Percentiles rank a stretch among this genome's conserved stretches.
These are phyloP conservation scores for Pyricularia sp. DNA, from an alignment of 2,329 filamentous ascomycete species.

Conservation along the genomic window DNA sequence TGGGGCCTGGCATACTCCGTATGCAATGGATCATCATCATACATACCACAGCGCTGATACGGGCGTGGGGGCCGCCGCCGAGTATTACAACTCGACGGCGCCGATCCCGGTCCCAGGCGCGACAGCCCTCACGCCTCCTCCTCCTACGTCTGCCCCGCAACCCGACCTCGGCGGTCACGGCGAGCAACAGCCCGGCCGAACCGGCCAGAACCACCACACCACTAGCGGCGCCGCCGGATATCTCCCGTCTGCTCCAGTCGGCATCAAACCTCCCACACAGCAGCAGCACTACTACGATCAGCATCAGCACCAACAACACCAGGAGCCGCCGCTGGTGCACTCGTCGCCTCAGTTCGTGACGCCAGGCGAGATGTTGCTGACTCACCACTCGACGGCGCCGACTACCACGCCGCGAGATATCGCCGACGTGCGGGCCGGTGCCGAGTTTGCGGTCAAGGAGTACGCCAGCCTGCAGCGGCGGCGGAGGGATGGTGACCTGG, in stretches of 20 bases:
- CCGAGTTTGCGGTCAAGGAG: conserved; percentile 21
- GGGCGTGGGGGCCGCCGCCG: background rate
- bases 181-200: background rate
- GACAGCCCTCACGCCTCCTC: background rate
- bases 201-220: background rate
- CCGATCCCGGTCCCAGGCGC: background rate
- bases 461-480: conserved; percentile 20
- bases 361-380: background rate
- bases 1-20: background rate
- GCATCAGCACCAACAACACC: background rate
- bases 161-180: background rate
- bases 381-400: conserved; percentile 8
- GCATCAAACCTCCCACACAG: background rate
- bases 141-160: background rate
- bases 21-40: background rate
- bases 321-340: conserved; percentile 3
- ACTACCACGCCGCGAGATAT: conserved; percentile 9
- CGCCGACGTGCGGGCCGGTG: conserved; percentile 8
- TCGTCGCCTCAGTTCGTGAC: background rate
- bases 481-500: conserved; percentile 9
- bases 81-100: conserved; percentile 1
- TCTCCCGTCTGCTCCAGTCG: background rate
- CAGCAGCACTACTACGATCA: background rate
- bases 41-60: background rate
- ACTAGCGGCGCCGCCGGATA: background rate